Evolutionary conservation across 2,329 filamentous ascomycete genomes (phyloP).

Genomic region (Fusarium graminum): DNA sequence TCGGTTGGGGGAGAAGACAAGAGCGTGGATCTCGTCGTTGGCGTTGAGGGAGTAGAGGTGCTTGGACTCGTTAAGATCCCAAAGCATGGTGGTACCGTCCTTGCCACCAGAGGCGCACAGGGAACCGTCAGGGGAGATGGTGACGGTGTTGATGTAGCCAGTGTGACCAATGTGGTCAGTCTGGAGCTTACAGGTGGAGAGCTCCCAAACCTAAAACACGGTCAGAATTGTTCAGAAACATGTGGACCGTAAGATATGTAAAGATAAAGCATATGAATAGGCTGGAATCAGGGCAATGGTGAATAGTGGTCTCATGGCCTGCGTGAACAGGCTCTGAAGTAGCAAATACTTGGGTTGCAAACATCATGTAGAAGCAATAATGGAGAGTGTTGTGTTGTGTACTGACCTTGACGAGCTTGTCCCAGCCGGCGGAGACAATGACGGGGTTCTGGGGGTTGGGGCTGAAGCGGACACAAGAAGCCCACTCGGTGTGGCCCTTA

Average conservation of each 20-base stretch:
- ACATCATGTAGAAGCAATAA: slow-evolving; percentile 78
- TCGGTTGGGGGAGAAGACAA: slow-evolving; percentile 99
- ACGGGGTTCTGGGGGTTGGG: slow-evolving; percentile 99
- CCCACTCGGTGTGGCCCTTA: slow-evolving; percentile 99
- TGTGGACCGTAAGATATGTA: slow-evolving; percentile 8
- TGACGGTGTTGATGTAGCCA: slow-evolving; percentile 99
- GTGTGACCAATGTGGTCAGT: slow-evolving; percentile 99
- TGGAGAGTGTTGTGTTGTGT: slow-evolving; percentile 1
- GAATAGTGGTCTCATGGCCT: slow-evolving; percentile 96
- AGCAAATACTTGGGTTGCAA: slow-evolving; percentile 99
- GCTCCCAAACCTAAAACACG: slow-evolving; percentile 89
- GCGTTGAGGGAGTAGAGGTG: slow-evolving; percentile 99
- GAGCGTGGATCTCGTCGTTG: slow-evolving; percentile 99
- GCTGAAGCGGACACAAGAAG: slow-evolving; percentile 99
- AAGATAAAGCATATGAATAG: slow-evolving; percentile 18
- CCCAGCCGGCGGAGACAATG: slow-evolving; percentile 98
- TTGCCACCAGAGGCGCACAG: slow-evolving; percentile 99
- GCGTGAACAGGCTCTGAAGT: slow-evolving; percentile 92
- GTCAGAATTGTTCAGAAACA: slow-evolving; percentile 29
- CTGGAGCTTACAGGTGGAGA: slow-evolving; percentile 99
- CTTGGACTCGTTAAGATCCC: slow-evolving; percentile 99
- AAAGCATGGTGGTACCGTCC: slow-evolving; percentile 99
- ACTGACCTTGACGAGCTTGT: slow-evolving; percentile 99
- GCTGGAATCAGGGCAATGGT: slow-evolving; percentile 83
- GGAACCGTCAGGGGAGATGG: slow-evolving; percentile 99